Base-by-base conservation (phyloP, 164 flowering plant species). In the Malania oleifera region DNA sequence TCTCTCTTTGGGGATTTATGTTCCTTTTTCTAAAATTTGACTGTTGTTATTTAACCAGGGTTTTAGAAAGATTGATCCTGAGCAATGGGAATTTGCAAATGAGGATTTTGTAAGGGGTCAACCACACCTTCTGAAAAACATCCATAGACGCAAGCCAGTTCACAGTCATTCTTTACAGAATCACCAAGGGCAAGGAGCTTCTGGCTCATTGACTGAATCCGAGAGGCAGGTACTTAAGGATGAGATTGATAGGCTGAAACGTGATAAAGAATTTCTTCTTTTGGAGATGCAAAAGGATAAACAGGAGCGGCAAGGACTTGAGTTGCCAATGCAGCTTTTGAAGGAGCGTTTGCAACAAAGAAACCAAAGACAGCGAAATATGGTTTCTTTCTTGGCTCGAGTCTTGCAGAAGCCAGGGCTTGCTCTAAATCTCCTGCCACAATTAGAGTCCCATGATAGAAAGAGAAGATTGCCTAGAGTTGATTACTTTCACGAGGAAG, bases 41-140 rank as follows among this genome's bases (percentile, higher is more conserved):
- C 7, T 34, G 46, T 12, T 57, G 11, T 23, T 46, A 54, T 3
- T 44, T 41, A 6, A 18, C 18, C 70, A 85, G 91, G 91, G 91
- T 20, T 85, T 85, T 59, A 74, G 82, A 46, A 85, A 85, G 59
- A 52, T 72, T 53, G 87, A 85, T 69, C 87, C 91, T 2, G 87
- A 85, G 39, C 79, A 77, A 23, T 85, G 91, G 91, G 91, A 82
- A 57, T 85, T 85, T 68, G 84, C 86, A 2, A 85, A 85, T 70
- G 87, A 85, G 12, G 85, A 77, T 56, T 85, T 85, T 59, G 29
- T 82, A 8, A 77, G 79, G 72, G 91, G 82, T 47, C 71, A 79
- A 45, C 79, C 80, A 0, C 69, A 69, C 17, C 76, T 73, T 60
- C 10, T 84, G 75, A 82, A 76, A 72, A 84, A 75, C 54, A 82